phyloP scores from a whole-genome alignment of 1,284 basidiomycete species.

The Coniferiporia weirii region DNA sequence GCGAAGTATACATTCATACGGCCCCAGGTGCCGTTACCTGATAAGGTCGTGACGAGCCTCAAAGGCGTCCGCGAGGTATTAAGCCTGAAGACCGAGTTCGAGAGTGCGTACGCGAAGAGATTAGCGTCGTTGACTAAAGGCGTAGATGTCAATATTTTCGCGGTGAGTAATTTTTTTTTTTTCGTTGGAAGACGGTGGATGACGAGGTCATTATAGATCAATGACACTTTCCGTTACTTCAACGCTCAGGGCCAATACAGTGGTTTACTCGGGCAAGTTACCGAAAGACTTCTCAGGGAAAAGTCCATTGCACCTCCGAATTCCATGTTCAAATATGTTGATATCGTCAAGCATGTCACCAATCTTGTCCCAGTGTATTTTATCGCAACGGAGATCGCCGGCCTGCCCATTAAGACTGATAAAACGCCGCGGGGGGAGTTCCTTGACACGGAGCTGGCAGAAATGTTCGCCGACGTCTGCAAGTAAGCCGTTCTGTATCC shows the following conservation, averaged over 20 bases:
- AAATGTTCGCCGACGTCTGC: conserved; percentile 49
- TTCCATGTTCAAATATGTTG: conserved; percentile 39
- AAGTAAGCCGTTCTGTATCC: conserved; percentile 35
- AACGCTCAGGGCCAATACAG: conserved; percentile 21
- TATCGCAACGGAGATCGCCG: conserved; percentile 56
- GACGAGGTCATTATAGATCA: neutral
- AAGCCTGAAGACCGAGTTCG: conserved; percentile 26
- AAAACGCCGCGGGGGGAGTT: conserved; percentile 42
- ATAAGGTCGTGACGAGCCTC: conserved; percentile 28
- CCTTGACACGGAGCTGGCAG: conserved; percentile 45
- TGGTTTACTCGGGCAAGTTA: conserved; percentile 35
- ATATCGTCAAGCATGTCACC: conserved; percentile 70
- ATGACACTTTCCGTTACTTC: conserved; percentile 4
- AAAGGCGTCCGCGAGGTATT: conserved; percentile 35
- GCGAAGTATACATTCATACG: conserved; percentile 44
- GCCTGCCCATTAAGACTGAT: conserved; percentile 56
- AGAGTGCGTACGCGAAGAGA: conserved; percentile 30
- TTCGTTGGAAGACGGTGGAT: conserved; percentile 15
- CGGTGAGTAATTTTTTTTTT: conserved; percentile 17
- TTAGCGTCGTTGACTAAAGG: conserved; percentile 21
- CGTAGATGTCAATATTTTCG: conserved; percentile 11
- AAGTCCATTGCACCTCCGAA: conserved; percentile 27
- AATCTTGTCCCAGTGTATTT: conserved; percentile 63
- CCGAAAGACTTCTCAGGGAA: conserved; percentile 33
- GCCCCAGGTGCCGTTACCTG: conserved; percentile 30